Evolutionary conservation across 2,329 filamentous ascomycete species (phyloP).

Genomic region (Blastomyces silverae): DNA sequence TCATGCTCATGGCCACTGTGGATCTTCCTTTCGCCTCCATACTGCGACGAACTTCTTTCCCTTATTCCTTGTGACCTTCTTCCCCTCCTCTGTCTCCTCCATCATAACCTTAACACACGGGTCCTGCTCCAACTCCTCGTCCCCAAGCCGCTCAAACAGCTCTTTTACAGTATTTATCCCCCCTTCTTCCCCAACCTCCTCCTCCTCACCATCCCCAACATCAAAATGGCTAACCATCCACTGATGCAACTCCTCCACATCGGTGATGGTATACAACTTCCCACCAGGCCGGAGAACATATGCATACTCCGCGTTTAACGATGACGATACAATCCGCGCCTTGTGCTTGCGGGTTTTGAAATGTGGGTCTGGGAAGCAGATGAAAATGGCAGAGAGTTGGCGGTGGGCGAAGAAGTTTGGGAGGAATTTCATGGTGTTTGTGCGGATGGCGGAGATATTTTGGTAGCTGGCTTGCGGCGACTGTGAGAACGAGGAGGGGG

Average conservation of each 20-base stretch:
- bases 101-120: conserved; percentile 58
- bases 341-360: conserved; percentile 98
- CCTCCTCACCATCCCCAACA: conserved; percentile 54
- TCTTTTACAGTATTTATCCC: conserved; percentile 51
- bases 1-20: conserved; percentile 53
- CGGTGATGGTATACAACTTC: conserved; percentile 90
- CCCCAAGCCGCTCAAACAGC: conserved; percentile 67
- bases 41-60: conserved; percentile 87
- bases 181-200: conserved; percentile 66
- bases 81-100: conserved; percentile 87
- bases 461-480: conserved; percentile 51
- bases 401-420: conserved; percentile 85
- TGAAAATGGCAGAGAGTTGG: conserved; percentile 85
- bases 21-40: conserved; percentile 73
- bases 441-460: conserved; percentile 81
- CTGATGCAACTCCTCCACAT: conserved; percentile 85
- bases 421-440: conserved; percentile 99
- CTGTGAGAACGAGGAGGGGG: conserved; percentile 2
- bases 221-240: conserved; percentile 91
- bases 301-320: conserved; percentile 87
- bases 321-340: conserved; percentile 82
- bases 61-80: conserved; percentile 87
- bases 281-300: conserved; percentile 78
- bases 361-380: conserved; percentile 97
- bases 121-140: conserved; percentile 48